phyloP scores from a whole-genome alignment of 2,329 filamentous ascomycete species.

The Diaporthe eres region DNA sequence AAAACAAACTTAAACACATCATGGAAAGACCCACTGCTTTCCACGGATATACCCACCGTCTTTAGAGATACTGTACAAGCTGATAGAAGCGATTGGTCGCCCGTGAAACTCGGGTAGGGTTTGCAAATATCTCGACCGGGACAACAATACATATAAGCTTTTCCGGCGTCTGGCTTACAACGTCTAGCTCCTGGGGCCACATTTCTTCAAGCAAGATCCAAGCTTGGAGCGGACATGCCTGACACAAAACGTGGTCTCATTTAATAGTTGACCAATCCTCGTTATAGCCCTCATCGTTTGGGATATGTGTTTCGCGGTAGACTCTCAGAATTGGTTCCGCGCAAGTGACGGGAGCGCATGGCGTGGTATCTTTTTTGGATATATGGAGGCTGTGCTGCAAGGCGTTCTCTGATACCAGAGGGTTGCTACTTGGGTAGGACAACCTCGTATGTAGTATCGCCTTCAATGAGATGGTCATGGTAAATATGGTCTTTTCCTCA shows the following conservation, averaged over 20 bases:
- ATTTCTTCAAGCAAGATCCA: not conserved
- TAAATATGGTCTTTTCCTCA: no score
- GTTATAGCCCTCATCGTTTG: not conserved
- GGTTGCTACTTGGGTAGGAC: not conserved
- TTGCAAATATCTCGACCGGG: not conserved
- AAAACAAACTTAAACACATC: not conserved
- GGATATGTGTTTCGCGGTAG: not conserved
- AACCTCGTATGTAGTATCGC: not conserved
- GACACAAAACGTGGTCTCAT: no score
- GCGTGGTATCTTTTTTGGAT: not conserved
- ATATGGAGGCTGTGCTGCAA: not conserved
- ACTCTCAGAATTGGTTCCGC: not conserved
- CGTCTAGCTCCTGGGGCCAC: not conserved
- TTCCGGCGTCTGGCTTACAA: not conserved
- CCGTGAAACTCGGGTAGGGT: not conserved
- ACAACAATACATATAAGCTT: not conserved
- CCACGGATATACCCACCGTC: no score
- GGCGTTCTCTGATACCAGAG: no score
- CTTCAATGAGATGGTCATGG: not conserved
- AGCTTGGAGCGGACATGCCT: no score
- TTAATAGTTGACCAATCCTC: not conserved
- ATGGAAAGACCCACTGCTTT: not conserved
- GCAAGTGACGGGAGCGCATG: not conserved
- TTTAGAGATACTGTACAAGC: not conserved
- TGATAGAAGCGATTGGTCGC: constrained; percentile 5